phyloP scores from a whole-genome alignment of 352 stramenopile genomes.

The Blastocystis sp. region DNA sequence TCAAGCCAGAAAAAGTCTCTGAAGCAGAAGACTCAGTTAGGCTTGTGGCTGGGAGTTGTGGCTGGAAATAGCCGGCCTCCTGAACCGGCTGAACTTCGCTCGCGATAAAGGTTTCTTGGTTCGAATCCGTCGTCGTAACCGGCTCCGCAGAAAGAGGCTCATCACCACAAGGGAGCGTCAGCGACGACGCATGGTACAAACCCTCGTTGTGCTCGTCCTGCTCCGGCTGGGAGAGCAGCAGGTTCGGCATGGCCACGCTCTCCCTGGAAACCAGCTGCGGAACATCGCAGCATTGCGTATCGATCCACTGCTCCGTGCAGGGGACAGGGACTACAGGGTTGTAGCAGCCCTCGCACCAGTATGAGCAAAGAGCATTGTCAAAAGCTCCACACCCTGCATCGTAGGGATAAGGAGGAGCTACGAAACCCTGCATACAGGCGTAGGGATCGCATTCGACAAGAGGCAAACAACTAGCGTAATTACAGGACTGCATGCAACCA shows the following conservation, averaged over 20 bases:
- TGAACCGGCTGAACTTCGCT: background rate
- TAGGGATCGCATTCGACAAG: background rate
- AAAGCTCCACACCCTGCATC: background rate
- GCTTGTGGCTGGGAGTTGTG: background rate
- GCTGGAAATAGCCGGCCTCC: background rate
- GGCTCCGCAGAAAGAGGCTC: background rate
- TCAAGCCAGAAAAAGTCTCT: background rate
- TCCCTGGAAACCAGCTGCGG: background rate
- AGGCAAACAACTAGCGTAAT: background rate
- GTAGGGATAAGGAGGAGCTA: background rate
- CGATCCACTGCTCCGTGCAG: background rate
- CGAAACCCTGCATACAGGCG: background rate
- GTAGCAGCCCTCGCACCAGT: background rate
- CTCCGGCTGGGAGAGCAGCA: background rate
- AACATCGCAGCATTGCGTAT: background rate
- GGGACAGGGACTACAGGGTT: background rate
- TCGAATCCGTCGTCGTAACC: background rate
- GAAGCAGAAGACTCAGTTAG: background rate
- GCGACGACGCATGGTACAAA: background rate
- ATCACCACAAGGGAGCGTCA: background rate
- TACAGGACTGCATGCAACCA: background rate
- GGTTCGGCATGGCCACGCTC: background rate
- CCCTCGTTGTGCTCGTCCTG: background rate
- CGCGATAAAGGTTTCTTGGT: background rate
- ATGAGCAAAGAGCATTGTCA: background rate